A percentile compares a stretch with the other conserved stretches of the same genome.
These are phyloP conservation scores for Suillus clintonianus DNA, from an alignment of 768 basidiomycete species.

Conservation along the genomic window DNA sequence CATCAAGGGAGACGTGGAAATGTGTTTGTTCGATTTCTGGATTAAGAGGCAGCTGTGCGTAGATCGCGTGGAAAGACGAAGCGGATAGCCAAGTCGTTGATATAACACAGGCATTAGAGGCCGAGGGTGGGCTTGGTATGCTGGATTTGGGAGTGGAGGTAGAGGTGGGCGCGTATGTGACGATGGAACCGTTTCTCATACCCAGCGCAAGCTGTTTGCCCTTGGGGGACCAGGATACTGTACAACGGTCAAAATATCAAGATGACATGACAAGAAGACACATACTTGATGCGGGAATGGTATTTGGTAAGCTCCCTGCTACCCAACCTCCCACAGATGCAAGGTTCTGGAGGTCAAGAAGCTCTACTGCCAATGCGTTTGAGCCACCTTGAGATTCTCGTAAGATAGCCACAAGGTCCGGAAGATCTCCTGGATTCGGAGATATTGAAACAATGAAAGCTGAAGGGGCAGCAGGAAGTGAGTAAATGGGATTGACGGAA, in stretches of 20 bases:
- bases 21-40: conserved; percentile 46
- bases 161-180: conserved; percentile 63
- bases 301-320: conserved; percentile 47
- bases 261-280: conserved; percentile 8
- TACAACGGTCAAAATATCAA: conserved; percentile 11
- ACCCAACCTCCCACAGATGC: conserved; percentile 52
- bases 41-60: conserved; percentile 45
- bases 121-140: conserved; percentile 56
- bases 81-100: conserved; percentile 70
- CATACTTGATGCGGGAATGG: conserved; percentile 62
- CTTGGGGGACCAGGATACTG: conserved; percentile 85
- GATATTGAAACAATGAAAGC: conserved; percentile 53
- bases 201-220: conserved; percentile 84
- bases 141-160: conserved; percentile 56
- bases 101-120: conserved; percentile 45
- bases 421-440: conserved; percentile 63
- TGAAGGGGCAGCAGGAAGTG: conserved; percentile 44
- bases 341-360: conserved; percentile 60
- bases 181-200: conserved; percentile 66
- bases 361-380: conserved; percentile 50
- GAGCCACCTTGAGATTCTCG: conserved; percentile 35
- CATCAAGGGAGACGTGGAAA: conserved; percentile 41
- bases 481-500: conserved; percentile 48
- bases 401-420: conserved; percentile 62
- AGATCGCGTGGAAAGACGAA: conserved; percentile 68